A percentile compares a stretch with the other conserved stretches of the same genome.
These are phyloP conservation scores for Marasmius sp. DNA, from an alignment of 1,284 basidiomycete species.

Conservation along the genomic window DNA sequence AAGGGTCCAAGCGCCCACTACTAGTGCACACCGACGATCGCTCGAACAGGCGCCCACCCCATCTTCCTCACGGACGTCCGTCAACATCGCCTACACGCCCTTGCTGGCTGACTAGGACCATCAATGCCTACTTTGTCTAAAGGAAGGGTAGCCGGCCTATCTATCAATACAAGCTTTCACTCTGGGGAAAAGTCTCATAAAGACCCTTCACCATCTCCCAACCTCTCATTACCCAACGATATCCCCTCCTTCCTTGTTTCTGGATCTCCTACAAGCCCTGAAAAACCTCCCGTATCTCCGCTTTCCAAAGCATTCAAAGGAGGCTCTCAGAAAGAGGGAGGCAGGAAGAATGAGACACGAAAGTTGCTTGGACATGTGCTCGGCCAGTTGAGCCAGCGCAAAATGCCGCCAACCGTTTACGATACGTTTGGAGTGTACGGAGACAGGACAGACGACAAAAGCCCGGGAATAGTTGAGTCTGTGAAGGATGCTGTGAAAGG, in stretches of 20 bases:
- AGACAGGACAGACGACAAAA: slow-evolving; percentile 27
- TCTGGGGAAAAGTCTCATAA: not conserved
- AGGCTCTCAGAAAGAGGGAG: slow-evolving; percentile 28
- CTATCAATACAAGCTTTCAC: not conserved
- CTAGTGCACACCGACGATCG: too few relatives aligned
- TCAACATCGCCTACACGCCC: too few relatives aligned
- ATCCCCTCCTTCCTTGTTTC: slow-evolving; percentile 24
- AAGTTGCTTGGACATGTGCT: slow-evolving; percentile 62
- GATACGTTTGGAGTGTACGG: slow-evolving; percentile 33
- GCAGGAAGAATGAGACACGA: slow-evolving; percentile 53
- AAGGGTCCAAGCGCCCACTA: too few relatives aligned
- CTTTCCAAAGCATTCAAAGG: slow-evolving; percentile 4
- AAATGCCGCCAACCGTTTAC: slow-evolving; percentile 50
- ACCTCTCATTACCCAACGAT: not conserved
- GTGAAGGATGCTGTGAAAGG: slow-evolving; percentile 46
- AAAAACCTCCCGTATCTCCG: slow-evolving; percentile 20
- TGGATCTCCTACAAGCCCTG: slow-evolving; percentile 21
- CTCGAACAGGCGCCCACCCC: too few relatives aligned
- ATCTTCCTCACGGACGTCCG: too few relatives aligned
- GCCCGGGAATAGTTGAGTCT: slow-evolving; percentile 42
- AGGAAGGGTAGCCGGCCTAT: not conserved
- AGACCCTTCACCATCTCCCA: not conserved
- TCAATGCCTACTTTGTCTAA: not conserved
- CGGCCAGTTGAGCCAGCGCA: slow-evolving; percentile 52
- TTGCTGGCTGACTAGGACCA: too few relatives aligned